A percentile compares a stretch with the other conserved stretches of the same genome.
Conservation (phyloP, 2,329 filamentous ascomycete species). For the Aureobasidium pullulans region DNA sequence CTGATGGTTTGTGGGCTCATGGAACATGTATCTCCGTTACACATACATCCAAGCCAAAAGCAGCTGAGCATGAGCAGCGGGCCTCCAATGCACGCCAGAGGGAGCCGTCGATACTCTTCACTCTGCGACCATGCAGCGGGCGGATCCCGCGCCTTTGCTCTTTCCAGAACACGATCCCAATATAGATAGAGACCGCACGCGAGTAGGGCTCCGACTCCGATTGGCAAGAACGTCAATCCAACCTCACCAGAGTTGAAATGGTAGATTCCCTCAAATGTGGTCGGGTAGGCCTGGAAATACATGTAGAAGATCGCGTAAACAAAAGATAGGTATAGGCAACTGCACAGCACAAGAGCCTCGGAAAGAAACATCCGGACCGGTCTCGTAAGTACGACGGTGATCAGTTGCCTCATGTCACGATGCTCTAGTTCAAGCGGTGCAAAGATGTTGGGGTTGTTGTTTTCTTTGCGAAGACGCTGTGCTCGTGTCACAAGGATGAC, state of each 20-base stretch:
- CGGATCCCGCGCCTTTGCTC: slow-evolving; percentile 37
- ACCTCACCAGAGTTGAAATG: slow-evolving; percentile 55
- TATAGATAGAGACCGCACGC: slow-evolving; percentile 54
- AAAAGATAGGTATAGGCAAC: slow-evolving; percentile 60
- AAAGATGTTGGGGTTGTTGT: slow-evolving; percentile 46
- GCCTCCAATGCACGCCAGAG: slow-evolving; percentile 63
- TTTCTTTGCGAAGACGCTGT: slow-evolving; percentile 47
- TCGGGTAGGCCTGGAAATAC: slow-evolving; percentile 67
- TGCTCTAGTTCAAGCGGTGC: slow-evolving; percentile 58
- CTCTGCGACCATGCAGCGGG: slow-evolving; percentile 50
- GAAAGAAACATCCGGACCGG: slow-evolving; percentile 66
- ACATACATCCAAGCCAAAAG: neutral
- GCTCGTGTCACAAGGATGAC: slow-evolving; percentile 45
- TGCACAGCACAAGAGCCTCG: slow-evolving; percentile 66
- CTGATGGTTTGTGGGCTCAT: neutral
- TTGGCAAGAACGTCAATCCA: slow-evolving; percentile 62
- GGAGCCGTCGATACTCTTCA: slow-evolving; percentile 63
- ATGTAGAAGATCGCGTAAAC: slow-evolving; percentile 62
- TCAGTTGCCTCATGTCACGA: slow-evolving; percentile 49
- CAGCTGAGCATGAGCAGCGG: slow-evolving; percentile 43
- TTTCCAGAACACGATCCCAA: slow-evolving; percentile 56
- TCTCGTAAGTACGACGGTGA: slow-evolving; percentile 62
- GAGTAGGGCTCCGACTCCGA: slow-evolving; percentile 56
- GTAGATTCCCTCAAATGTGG: slow-evolving; percentile 58
- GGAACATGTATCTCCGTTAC: neutral